Evolutionary conservation across 805 yeast species (phyloP), one percentile per base, ranked within the genome.

Genomic region (Saccharomycopsis selenospora): DNA sequence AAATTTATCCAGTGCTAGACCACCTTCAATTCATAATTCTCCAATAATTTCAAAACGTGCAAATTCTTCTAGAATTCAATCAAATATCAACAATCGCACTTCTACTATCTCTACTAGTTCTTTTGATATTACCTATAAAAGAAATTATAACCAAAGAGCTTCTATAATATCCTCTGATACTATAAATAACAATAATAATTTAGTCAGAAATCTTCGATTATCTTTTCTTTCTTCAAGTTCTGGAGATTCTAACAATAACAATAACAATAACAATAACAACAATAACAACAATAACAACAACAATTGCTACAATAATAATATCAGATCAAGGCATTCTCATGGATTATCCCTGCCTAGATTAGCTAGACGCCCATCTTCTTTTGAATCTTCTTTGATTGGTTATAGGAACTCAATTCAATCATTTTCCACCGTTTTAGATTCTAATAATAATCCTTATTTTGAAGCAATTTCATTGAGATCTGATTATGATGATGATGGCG

Each of bases 361-460:
- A 33, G n/a, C 10, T n/a, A 29, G 20, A 8, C 42, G 53, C 7
- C 23, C 46, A 2, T 22, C 22, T 14, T 46, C 50, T 20, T 36
- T 7, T 20, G 53, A 49, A 13, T 46, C 50, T 25, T 51, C 55
- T 7, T 20, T 48, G 8, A 51, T 51, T 30, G 55, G 55, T 1
- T 51, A 51, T 27, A 20, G 55, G 3, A 48, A 45, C 26, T 48
- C 52, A 22, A 20, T 49, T 14, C 38, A 42, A 17, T 46, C 50
- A 1, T 45, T 38, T 28, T 42, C 50, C 17, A 48, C 52, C 5
- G 38, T 29, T n/a, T 22, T 38, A 13, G 49, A 25, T 14, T 47
- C 49, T 11, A 23, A 26, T n/a, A 26, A 30, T 14, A n/a, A 30
- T 4, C 47, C 45, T 20, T 51, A 29, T 36, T 51, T 51, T 44